phyloP scores from a whole-genome alignment of 2,329 filamentous ascomycete genomes.

The Ophiognomonia clavigignenti-juglandacearum region DNA sequence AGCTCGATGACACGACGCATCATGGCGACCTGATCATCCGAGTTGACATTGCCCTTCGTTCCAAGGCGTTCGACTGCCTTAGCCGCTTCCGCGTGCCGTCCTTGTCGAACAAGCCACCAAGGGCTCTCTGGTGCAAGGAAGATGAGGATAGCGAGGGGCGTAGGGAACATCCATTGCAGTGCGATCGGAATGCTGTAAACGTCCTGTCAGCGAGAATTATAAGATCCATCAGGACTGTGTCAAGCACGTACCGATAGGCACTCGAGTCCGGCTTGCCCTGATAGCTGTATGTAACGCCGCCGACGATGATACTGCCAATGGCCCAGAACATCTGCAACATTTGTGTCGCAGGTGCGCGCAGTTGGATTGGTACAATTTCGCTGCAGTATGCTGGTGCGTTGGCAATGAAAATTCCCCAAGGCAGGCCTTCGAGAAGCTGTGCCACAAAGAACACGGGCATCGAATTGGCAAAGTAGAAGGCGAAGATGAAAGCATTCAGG shows the following conservation, averaged over 20 bases:
- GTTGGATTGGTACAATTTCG: slow-evolving; percentile 55
- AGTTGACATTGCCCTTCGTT: slow-evolving; percentile 30
- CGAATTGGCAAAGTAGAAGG: slow-evolving; percentile 40
- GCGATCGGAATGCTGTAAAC: slow-evolving; percentile 48
- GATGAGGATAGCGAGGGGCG: slow-evolving; percentile 46
- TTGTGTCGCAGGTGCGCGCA: slow-evolving; percentile 54
- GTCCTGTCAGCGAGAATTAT: too few species aligned
- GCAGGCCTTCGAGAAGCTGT: slow-evolving; percentile 57
- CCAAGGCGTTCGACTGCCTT: slow-evolving; percentile 46
- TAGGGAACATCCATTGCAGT: slow-evolving; percentile 55
- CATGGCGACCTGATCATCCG: slow-evolving; percentile 48
- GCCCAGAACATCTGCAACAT: slow-evolving; percentile 66
- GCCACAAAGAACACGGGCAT: slow-evolving; percentile 41
- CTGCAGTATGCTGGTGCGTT: slow-evolving; percentile 59
- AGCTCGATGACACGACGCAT: slow-evolving; percentile 54
- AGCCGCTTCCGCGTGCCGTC: slow-evolving; percentile 37
- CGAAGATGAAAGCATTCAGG: slow-evolving; percentile 55
- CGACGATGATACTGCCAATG: slow-evolving; percentile 57
- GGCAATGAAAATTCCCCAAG: slow-evolving; percentile 63
- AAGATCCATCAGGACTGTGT: too few species aligned
- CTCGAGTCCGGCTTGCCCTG: slow-evolving; percentile 26
- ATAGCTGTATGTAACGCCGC: slow-evolving; percentile 50
- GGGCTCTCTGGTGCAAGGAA: slow-evolving; percentile 48
- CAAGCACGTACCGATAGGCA: slow-evolving; percentile 41
- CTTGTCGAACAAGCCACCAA: slow-evolving; percentile 53